Percentiles rank a stretch among this genome's conserved stretches.
Conservation (phyloP, 2,329 filamentous ascomycete genomes). For the Curvularia spicifera region DNA sequence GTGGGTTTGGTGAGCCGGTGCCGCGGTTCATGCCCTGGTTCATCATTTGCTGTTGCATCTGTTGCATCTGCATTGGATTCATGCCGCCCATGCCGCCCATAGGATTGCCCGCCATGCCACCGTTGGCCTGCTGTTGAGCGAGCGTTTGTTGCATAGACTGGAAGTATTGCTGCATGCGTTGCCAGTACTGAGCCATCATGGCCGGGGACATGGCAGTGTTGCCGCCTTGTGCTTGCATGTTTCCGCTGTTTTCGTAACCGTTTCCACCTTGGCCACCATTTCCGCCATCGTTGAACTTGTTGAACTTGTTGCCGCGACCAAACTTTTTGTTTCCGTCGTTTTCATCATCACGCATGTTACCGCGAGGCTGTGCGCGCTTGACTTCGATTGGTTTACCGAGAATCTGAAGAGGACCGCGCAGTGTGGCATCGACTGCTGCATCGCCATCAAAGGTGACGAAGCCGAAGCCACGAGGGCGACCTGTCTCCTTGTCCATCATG, state of each 20-base stretch:
- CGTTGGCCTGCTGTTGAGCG: constrained; percentile 58
- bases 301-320: constrained; percentile 47
- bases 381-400: constrained; percentile 97
- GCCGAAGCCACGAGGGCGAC: constrained; percentile 92
- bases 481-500: constrained; percentile 99
- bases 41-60: constrained; percentile 50
- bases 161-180: constrained; percentile 98
- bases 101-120: constrained; percentile 42
- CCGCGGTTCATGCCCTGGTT: constrained; percentile 37
- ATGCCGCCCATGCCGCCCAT: constrained; percentile 60
- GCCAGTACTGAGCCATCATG: constrained; percentile 98
- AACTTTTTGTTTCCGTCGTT: constrained; percentile 65
- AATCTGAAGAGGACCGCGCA: constrained; percentile 85
- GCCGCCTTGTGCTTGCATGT: constrained; percentile 49
- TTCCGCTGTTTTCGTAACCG: constrained; percentile 55
- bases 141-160: constrained; percentile 93
- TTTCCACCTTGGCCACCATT: constrained; percentile 54
- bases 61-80: constrained; percentile 64
- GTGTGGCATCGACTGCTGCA: constrained; percentile 88
- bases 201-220: constrained; percentile 81
- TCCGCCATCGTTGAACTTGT: constrained; percentile 42
- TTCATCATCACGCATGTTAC: constrained; percentile 91
- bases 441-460: constrained; percentile 99
- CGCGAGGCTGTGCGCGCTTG: constrained; percentile 94
- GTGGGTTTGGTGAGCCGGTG: constrained; percentile 43